phyloP scores from a whole-genome alignment of 768 basidiomycete species.

The Pleurotus salmoneostramineus region DNA sequence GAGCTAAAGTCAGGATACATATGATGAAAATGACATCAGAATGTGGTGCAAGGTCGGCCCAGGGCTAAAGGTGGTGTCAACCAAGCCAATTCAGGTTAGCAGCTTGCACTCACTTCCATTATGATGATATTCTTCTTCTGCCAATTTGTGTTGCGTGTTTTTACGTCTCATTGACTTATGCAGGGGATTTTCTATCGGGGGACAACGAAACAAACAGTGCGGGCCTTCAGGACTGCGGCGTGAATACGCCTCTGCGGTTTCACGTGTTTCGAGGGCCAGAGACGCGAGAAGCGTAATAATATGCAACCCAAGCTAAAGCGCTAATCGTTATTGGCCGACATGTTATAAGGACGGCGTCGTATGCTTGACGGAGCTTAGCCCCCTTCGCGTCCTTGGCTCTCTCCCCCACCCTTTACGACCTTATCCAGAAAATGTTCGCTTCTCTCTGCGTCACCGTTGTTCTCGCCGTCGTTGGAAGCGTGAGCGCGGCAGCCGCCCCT shows the following conservation, averaged over 20 bases:
- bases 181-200: too few species aligned
- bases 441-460: background rate
- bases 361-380: background rate
- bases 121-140: too few species aligned
- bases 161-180: too few species aligned
- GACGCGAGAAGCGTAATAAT: background rate
- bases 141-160: too few species aligned
- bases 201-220: too few species aligned
- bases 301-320: background rate
- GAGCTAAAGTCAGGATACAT: too few species aligned
- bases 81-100: background rate
- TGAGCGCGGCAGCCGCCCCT: background rate
- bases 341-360: background rate
- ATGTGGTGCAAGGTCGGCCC: too few species aligned
- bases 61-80: background rate
- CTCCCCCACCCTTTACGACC: background rate
- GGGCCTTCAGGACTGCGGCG: background rate
- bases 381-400: background rate
- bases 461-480: background rate
- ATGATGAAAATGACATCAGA: too few species aligned
- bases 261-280: background rate
- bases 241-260: background rate
- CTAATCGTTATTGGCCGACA: background rate
- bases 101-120: background rate
- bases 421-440: background rate